phyloP scores from a whole-genome alignment of 2,329 filamentous ascomycete species.

The Xenoacremonium recifei region DNA sequence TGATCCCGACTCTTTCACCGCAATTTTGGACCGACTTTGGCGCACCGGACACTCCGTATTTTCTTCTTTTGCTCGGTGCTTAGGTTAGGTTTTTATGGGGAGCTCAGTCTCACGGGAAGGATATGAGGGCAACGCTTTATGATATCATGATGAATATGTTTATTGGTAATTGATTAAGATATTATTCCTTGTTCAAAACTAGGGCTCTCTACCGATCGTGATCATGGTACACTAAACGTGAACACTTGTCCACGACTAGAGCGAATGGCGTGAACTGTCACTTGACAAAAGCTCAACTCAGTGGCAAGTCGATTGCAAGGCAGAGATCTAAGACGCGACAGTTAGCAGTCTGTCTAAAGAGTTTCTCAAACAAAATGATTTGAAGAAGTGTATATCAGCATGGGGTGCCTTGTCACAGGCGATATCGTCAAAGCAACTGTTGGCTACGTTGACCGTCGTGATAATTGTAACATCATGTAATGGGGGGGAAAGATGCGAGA shows the following conservation, averaged over 20 bases:
- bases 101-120: background rate
- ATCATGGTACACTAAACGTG: no score
- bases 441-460: conserved; percentile 50
- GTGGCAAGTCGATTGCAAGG: no score
- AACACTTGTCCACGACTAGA: no score
- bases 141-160: conserved; percentile 12
- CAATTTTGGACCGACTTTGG: background rate
- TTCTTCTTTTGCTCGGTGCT: no score
- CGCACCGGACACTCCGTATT: background rate
- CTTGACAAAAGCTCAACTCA: no score
- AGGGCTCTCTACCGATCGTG: no score
- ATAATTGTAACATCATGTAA: conserved; percentile 43
- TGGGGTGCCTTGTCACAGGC: conserved; percentile 45
- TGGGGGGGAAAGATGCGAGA: background rate
- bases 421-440: conserved; percentile 45
- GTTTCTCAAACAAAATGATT: conserved; percentile 9
- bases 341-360: conserved; percentile 5
- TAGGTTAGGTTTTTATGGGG: background rate
- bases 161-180: conserved; percentile 7
- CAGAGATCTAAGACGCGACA: conserved; percentile 2
- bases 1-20: background rate
- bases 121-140: conserved; percentile 2
- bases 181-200: background rate
- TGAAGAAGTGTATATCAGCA: conserved; percentile 20
- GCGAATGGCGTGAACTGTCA: no score